A percentile compares a stretch with the other conserved stretches of the same genome.
These are phyloP conservation scores for Nephelium lappaceum DNA, from an alignment of 345 rosid species.

Conservation along the genomic window DNA sequence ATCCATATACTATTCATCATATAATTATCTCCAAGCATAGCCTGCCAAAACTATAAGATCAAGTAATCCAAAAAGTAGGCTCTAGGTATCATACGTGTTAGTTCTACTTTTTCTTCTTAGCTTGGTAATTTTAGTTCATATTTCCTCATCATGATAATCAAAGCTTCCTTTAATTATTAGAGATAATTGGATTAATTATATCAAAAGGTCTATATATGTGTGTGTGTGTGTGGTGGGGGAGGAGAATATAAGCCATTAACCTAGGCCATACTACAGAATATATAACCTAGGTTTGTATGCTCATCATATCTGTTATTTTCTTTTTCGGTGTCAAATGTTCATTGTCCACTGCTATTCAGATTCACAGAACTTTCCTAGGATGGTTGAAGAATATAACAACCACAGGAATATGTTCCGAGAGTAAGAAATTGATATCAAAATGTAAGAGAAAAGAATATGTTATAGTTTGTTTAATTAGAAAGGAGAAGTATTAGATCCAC, in stretches of 20 bases:
- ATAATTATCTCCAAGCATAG: background rate
- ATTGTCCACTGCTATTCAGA: slow-evolving; percentile 28
- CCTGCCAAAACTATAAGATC: background rate
- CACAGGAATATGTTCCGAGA: slow-evolving; percentile 31
- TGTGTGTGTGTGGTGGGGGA: background rate
- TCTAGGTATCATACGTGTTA: too few species aligned
- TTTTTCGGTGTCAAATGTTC: slow-evolving; percentile 21
- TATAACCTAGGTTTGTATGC: slow-evolving; percentile 21
- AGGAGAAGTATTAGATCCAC: slow-evolving; percentile 7
- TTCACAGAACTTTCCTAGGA: slow-evolving; percentile 16
- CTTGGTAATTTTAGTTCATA: too few species aligned
- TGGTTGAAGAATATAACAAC: slow-evolving; percentile 30
- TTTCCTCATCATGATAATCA: too few species aligned
- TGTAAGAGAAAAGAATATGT: background rate
- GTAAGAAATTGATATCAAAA: background rate
- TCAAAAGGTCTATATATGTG: too few species aligned
- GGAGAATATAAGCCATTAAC: slow-evolving; percentile 23
- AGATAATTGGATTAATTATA: background rate
- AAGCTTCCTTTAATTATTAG: too few species aligned
- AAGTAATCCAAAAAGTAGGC: too few species aligned
- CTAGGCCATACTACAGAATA: slow-evolving; percentile 26
- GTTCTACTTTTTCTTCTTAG: too few species aligned
- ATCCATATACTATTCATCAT: background rate
- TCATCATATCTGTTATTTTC: background rate
- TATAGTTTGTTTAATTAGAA: background rate